Evolutionary conservation across 139 green algal species (phyloP), one percentile per base, ranked within the genome.

Genomic region (Astrephomene gubernaculifera): DNA sequence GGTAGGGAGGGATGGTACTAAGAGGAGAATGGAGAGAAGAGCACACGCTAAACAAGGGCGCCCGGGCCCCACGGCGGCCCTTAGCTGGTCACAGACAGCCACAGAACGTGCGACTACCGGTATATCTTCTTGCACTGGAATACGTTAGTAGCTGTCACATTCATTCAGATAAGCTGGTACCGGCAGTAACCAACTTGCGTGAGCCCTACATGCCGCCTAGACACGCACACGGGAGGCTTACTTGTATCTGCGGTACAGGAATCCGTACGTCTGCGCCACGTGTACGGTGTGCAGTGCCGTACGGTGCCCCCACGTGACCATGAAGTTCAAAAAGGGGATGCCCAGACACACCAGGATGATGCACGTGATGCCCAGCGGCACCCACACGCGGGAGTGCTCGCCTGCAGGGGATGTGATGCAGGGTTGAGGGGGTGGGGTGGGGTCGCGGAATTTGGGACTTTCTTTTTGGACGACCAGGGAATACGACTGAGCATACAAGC

Each of bases 241-340:
- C 79, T 72, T 63, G 79, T 86, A 86, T 2, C 79, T 65, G 3
- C 65, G 45, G 79, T 86, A 86, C 79, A 86, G 49, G 65, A 86
- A 86, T 45, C 79, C 79, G 65, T 86, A 86, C 79, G 79, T 76
- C 64, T 86, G 79, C n/a, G 25, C 45, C 8, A 72, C 63, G 79
- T 78, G 65, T 29, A 78, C 65, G 2, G 65, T 78, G 9, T 27
- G 36, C 45, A 86, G 67, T 21, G 79, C 49, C 27, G 45, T 78
- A 33, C 79, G 64, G 65, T 78, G 79, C 27, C 9, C 24, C 65
- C 67, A 86, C 25, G 36, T 78, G 45, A 69, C 49, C 25, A 70
- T 25, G 79, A 86, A 86, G 64, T 65, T 86, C 33, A 76, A 36
- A 31, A 69, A 9, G 65, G 79, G 79, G n/a, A 86, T 86, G 44